phyloP scores from a whole-genome alignment of 768 basidiomycete species.

The Boletus rex-veris region DNA sequence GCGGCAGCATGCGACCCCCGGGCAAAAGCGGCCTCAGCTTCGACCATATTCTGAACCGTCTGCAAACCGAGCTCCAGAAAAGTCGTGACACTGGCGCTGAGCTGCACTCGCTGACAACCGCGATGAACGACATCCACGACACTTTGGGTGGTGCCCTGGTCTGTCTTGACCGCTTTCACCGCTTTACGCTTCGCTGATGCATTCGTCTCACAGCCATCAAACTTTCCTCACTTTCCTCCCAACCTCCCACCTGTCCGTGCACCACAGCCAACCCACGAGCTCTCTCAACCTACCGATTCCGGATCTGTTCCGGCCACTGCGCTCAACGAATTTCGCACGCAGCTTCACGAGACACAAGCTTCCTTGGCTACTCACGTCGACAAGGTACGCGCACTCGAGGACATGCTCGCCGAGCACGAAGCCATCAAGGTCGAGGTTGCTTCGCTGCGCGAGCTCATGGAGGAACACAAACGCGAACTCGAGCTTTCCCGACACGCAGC shows the following conservation, averaged over 20 bases:
- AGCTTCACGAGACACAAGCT: conserved; percentile 80
- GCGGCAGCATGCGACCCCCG: conserved; percentile 63
- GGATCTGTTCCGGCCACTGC: conserved; percentile 23
- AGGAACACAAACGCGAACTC: conserved; percentile 55
- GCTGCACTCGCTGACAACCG: conserved; percentile 66
- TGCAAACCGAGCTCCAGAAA: conserved; percentile 94
- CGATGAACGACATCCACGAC: conserved; percentile 91
- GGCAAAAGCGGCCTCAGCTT: conserved; percentile 88
- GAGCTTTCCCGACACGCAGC: conserved; percentile 26
- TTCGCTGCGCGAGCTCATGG: conserved; percentile 67
- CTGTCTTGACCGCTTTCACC: conserved; percentile 26
- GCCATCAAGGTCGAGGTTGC: conserved; percentile 74
- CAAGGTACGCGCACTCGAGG: conserved; percentile 80
- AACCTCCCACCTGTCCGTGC: conserved; percentile 64
- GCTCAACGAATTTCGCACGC: conserved; percentile 68
- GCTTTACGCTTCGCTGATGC: background rate
- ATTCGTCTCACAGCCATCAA: conserved; percentile 47
- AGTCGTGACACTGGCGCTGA: conserved; percentile 91
- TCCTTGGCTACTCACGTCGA: conserved; percentile 76
- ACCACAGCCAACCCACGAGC: conserved; percentile 21
- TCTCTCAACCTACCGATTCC: conserved; percentile 26
- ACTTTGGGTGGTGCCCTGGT: conserved; percentile 83
- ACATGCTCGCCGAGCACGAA: conserved; percentile 81
- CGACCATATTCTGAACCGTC: conserved; percentile 82
- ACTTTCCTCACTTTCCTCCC: conserved; percentile 59